Base-by-base conservation (phyloP, 768 basidiomycete species). In the Hemileccinum rubropunctum region DNA sequence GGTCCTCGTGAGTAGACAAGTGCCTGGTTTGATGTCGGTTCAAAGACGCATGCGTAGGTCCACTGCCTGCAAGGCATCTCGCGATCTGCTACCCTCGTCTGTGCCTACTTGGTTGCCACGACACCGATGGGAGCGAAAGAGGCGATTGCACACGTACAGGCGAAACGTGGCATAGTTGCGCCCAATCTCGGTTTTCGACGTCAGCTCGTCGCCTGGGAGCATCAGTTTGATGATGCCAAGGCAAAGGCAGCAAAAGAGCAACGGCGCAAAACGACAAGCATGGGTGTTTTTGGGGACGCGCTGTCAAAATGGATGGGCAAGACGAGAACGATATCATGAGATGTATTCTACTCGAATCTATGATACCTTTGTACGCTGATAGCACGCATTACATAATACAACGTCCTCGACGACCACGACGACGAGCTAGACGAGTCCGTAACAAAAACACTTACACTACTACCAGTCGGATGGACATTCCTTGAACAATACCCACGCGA, bases 1-100 rank as follows among this genome's bases (percentile, higher is more conserved):
- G 39, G 79, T 83, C 10, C 61, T 83, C 57, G 81, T 83, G 53
- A 54, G 81, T 61, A 45, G 38, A 36, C 26, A 41, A 27, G 15
- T 21, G 10, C 18, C 33, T 6, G 17, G 11, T 42, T 15, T 17
- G 42, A 18, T n/a, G 34, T 18, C 33, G 45, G 40, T 46, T 38
- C 30, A 39, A 49, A 27, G 36, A 42, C 34, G 41, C 9, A 15
- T 30, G 36, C 4, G 46, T 27, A 89, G 86, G 85, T 91, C 12
- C 89, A 91, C 64, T 91, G 89, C 63, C 66, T 82, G 35, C 81
- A 83, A 66, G 89, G 89, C 36, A 76, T 89, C 50, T 87, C 85
- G 58, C 77, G 89, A 20, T 87, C 85, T 37, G 78, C 88, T 1
- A 88, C 86, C 5, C 77, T 89, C 23, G 81, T 90, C 4, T 83